These are phyloP conservation scores for Solanum hybrid DNA, from an alignment of 305 asterid genomes.

Conservation along the genomic window DNA sequence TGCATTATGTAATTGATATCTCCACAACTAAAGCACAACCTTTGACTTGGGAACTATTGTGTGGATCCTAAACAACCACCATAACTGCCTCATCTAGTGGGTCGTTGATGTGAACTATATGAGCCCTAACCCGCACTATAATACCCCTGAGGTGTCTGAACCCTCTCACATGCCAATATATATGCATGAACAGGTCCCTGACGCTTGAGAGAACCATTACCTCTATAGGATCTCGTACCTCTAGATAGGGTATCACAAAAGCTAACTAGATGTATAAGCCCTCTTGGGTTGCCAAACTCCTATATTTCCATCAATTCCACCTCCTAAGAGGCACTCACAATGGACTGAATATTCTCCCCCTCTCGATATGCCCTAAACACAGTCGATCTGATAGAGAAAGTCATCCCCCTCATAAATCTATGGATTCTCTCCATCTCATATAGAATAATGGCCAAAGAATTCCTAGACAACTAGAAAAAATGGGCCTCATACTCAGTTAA, in stretches of 20 bases:
- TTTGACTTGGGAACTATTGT: not conserved
- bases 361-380: not conserved
- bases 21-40: not conserved
- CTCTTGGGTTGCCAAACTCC: not conserved
- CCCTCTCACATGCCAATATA: not conserved
- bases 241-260: not conserved
- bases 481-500: not conserved
- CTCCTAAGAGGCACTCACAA: not conserved
- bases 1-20: not conserved
- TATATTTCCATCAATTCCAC: not conserved
- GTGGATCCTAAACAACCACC: not conserved
- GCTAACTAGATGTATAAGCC: not conserved
- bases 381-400: not conserved
- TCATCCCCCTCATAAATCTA: not conserved
- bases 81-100: not conserved
- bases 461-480: not conserved
- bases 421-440: not conserved
- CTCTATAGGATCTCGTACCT: not conserved
- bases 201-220: not conserved
- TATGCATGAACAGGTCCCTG: not conserved
- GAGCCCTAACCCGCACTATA: not conserved
- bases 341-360: not conserved
- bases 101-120: not conserved
- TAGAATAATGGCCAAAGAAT: not conserved
- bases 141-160: no score